Conservation (phyloP, 805 yeast genomes). For the Spathaspora sp. region DNA sequence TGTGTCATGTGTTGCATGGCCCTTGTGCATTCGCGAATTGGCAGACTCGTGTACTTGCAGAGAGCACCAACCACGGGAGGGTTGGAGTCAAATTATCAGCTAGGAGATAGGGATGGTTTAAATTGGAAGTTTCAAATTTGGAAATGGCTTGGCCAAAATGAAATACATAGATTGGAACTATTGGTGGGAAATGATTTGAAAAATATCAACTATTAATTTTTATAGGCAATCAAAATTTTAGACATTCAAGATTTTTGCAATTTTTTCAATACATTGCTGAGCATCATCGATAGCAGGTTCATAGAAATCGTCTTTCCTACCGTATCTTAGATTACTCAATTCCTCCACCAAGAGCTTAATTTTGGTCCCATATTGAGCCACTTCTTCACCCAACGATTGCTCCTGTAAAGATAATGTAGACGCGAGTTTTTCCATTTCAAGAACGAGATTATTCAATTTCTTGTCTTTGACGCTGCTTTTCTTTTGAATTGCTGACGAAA, state of each 20-base stretch:
- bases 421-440: conserved; percentile 2
- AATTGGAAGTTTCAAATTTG: conserved; percentile 89
- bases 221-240: not conserved
- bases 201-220: not conserved
- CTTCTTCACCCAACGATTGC: conserved; percentile 1
- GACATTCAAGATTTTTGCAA: conserved; percentile 1
- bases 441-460: not conserved
- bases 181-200: not conserved
- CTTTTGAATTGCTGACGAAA: conserved; percentile 4
- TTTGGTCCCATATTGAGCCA: not conserved
- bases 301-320: not conserved
- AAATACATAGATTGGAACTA: conserved; percentile 3
- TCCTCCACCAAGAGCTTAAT: not conserved
- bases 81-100: conserved; percentile 65
- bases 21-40: conserved; percentile 81
- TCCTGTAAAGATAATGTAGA: conserved; percentile 1
- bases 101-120: conserved; percentile 70
- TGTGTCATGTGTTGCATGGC: conserved; percentile 98
- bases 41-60: conserved; percentile 59
- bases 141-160: conserved; percentile 54
- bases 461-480: conserved; percentile 2
- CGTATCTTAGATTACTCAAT: not conserved
- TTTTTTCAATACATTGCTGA: conserved; percentile 1
- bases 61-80: conserved; percentile 37
- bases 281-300: conserved; percentile 2